Evolutionary conservation across 768 basidiomycete genomes (phyloP), one percentile per base, ranked within the genome.

Genomic region (Gymnopilus junonius): DNA sequence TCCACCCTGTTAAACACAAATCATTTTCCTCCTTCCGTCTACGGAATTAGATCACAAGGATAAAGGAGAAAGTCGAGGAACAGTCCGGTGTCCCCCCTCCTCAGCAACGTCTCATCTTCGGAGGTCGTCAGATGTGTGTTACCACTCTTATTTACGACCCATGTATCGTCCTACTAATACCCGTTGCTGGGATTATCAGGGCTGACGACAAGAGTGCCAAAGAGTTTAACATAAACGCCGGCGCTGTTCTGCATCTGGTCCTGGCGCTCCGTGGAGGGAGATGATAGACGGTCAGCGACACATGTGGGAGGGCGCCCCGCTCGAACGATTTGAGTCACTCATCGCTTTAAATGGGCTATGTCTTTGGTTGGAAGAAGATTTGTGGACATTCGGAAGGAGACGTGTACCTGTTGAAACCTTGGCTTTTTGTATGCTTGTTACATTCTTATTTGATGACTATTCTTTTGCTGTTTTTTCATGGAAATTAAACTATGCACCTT

Each of bases 61-160:
- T 99, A 79, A 99, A 99, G 82, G 95, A 97, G 84, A 93, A 93
- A 76, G 94, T 98, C 8, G 97, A 99, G 76, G 96, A 98, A 81
- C 96, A 98, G 79, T 95, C 95, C 6, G 97, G 97, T 67, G 97
- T 99, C 42, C 97, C 97, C 23, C 97, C 97, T 64, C 93, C 83
- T 43, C 97, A 99, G 76, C 97, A 99, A 76, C 88, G 97, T 61
- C 77, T 99, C 71, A 99, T 99, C 74, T 97, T 90, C 75, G 78
- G 86, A 71, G 97, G 97, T 34, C 88, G 95, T 72, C 96, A 97
- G 74, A 90, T 98, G 97, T 98, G 76, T 77, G 86, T 79, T 40
- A 20, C 25, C 37, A 6, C 20, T 45, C 23, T 65, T n/a, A n/a
- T n/a, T 20, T 53, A 21, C 14, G 32, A 46, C 57, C 23, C 43